phyloP scores from a whole-genome alignment of 345 rosid species.

The Arabidopsis suecica region DNA sequence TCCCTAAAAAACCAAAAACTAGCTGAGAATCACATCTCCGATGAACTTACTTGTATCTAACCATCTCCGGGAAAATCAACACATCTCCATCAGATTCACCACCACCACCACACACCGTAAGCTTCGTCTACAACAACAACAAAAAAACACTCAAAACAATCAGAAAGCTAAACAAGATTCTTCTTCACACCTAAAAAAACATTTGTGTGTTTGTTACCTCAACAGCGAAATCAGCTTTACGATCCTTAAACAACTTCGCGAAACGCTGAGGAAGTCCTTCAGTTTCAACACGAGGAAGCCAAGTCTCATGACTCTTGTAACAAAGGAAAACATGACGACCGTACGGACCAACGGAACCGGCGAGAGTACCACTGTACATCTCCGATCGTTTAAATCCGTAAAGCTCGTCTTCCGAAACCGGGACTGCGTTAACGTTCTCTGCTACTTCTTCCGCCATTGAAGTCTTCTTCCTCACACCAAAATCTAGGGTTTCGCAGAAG shows the following conservation, averaged over 20 bases:
- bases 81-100: conserved; percentile 84
- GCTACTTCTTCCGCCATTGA: conserved; percentile 59
- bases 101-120: conserved; percentile 76
- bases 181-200: background rate
- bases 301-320: conserved; percentile 63
- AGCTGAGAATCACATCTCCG: conserved; percentile 10
- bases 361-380: conserved; percentile 67
- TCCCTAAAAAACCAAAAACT: background rate
- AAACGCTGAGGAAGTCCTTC: conserved; percentile 74
- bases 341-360: conserved; percentile 70
- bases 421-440: conserved; percentile 33
- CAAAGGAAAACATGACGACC: conserved; percentile 88
- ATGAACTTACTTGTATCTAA: conserved; percentile 76
- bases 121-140: conserved; percentile 53
- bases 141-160: background rate
- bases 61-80: conserved; percentile 90
- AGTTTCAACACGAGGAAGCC: conserved; percentile 77
- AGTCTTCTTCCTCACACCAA: background rate
- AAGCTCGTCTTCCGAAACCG: conserved; percentile 57
- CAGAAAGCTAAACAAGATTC: background rate
- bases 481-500: conserved; percentile 33
- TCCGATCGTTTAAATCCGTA: conserved; percentile 80
- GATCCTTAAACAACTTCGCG: conserved; percentile 65
- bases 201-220: conserved; percentile 50
- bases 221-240: conserved; percentile 60